These are phyloP conservation scores for Termitomyces sp. DNA, from an alignment of 768 basidiomycete genomes.

Conservation along the genomic window DNA sequence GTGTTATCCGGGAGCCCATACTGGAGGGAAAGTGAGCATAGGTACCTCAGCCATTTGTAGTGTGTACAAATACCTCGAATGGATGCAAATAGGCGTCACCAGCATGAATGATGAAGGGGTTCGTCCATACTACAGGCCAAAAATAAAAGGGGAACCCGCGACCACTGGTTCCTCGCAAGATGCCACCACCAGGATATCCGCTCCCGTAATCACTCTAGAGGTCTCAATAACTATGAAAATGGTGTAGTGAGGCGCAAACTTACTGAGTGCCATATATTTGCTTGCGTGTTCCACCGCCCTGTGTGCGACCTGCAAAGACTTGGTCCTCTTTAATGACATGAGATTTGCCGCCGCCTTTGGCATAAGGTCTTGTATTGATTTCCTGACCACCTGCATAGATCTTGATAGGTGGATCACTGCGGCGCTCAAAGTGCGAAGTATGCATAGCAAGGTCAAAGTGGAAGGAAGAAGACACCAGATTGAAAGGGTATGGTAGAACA, in stretches of 20 bases:
- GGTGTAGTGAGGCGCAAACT: neutral
- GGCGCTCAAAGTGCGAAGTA: neutral
- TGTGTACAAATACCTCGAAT: neutral
- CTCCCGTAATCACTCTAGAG: conserved; percentile 7
- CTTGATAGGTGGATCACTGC: neutral
- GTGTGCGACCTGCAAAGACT: conserved; percentile 6
- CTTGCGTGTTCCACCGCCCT: conserved; percentile 4
- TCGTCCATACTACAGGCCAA: conserved; percentile 9
- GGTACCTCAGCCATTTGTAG: neutral
- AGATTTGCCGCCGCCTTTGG: conserved; percentile 6
- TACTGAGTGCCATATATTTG: conserved; percentile 9
- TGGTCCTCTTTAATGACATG: neutral
- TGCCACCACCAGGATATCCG: conserved; percentile 7
- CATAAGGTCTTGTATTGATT: neutral
- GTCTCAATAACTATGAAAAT: neutral
- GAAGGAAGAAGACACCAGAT: neutral
- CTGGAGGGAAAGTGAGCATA: neutral
- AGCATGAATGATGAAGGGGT: neutral
- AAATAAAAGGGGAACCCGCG: conserved; percentile 15
- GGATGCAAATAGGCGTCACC: conserved; percentile 6
- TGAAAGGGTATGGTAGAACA: neutral
- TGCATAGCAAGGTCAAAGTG: neutral
- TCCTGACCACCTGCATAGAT: neutral
- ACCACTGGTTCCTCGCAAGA: neutral
- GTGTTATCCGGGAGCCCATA: conserved; percentile 10